Percentiles rank a stretch among this genome's conserved stretches.
These are phyloP conservation scores for Tricholoma bakamatsutake DNA, from an alignment of 768 basidiomycete species.

Conservation along the genomic window DNA sequence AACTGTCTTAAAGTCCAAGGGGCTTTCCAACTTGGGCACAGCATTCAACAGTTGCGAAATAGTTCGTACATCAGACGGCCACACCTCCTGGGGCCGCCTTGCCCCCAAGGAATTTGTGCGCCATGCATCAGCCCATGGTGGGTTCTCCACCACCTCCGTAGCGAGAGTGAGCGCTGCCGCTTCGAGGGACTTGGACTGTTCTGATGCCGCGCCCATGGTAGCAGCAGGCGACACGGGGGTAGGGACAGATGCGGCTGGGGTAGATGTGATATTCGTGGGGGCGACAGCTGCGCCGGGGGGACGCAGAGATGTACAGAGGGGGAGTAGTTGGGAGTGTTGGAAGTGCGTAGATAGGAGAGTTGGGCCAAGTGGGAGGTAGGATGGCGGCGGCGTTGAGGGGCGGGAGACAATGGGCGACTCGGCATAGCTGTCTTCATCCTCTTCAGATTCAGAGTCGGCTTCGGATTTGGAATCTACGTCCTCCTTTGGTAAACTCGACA, in stretches of 20 bases:
- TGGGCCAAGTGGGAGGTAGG: conserved; percentile 68
- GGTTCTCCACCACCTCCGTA: conserved; percentile 69
- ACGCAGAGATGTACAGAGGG: conserved; percentile 53
- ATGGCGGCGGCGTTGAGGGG: conserved; percentile 64
- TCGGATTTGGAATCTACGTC: conserved; percentile 26
- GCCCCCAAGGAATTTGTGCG: conserved; percentile 29
- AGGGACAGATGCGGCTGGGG: conserved; percentile 45
- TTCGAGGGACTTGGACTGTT: conserved; percentile 64
- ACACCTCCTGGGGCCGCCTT: conserved; percentile 33
- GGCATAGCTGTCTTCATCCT: conserved; percentile 30
- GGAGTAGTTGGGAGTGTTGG: conserved; percentile 56
- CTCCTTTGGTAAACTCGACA: conserved; percentile 12
- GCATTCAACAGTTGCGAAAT: conserved; percentile 37
- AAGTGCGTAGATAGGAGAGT: conserved; percentile 64
- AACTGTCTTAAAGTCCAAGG: conserved; percentile 37
- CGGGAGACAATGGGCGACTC: conserved; percentile 39
- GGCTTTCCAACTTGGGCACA: conserved; percentile 32
- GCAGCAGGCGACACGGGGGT: conserved; percentile 85
- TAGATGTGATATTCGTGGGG: conserved; percentile 36
- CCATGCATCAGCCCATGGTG: conserved; percentile 65
- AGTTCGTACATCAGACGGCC: conserved; percentile 51
- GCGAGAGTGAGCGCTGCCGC: conserved; percentile 58
- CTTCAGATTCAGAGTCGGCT: conserved; percentile 28
- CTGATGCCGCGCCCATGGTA: conserved; percentile 53
- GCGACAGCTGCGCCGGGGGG: conserved; percentile 50